Conservation (phyloP, 2,329 filamentous ascomycete genomes). For the Pseudogymnoascus sp. region DNA sequence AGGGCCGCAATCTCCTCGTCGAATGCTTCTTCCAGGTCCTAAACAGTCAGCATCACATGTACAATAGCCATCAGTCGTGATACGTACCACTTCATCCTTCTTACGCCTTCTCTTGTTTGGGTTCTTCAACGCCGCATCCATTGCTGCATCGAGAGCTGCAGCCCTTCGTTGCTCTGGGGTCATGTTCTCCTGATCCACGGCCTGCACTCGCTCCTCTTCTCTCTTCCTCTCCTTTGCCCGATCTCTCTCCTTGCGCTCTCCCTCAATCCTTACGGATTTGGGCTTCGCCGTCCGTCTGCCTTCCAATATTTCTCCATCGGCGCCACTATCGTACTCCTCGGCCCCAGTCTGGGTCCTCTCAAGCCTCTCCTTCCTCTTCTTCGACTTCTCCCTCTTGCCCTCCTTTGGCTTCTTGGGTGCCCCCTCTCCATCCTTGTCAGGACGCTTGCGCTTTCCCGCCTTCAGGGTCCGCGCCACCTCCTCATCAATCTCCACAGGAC, state of each 20-base stretch:
- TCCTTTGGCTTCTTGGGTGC: constrained; percentile 65
- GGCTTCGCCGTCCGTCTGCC: constrained; percentile 40
- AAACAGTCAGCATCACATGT: constrained; percentile 16
- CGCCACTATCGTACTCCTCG: constrained; percentile 32
- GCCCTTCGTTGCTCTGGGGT: constrained; percentile 78
- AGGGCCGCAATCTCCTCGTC: constrained; percentile 85
- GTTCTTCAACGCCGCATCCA: constrained; percentile 83
- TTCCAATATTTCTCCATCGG: constrained; percentile 43
- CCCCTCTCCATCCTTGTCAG: constrained; percentile 51
- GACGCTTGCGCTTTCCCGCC: constrained; percentile 56
- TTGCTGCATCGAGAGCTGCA: constrained; percentile 74
- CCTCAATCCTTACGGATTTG: constrained; percentile 35
- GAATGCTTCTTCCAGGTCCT: constrained; percentile 85
- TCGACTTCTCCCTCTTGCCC: constrained; percentile 55
- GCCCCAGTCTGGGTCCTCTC: constrained; percentile 44
- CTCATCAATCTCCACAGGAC: constrained; percentile 60
- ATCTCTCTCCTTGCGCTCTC: constrained; percentile 26
- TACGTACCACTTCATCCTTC: constrained; percentile 76
- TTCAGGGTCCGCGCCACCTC: constrained; percentile 56
- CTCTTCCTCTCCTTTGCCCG: constrained; percentile 32
- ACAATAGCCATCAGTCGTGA: too few relatives aligned
- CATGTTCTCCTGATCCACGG: constrained; percentile 68
- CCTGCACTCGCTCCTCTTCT: constrained; percentile 46
- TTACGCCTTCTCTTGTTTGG: constrained; percentile 58
- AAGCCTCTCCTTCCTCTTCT: constrained; percentile 55